A percentile compares a stretch with the other conserved stretches of the same genome.
Conservation (phyloP, 192 early-diverging fungal species). For the Entomortierella lignicola region DNA sequence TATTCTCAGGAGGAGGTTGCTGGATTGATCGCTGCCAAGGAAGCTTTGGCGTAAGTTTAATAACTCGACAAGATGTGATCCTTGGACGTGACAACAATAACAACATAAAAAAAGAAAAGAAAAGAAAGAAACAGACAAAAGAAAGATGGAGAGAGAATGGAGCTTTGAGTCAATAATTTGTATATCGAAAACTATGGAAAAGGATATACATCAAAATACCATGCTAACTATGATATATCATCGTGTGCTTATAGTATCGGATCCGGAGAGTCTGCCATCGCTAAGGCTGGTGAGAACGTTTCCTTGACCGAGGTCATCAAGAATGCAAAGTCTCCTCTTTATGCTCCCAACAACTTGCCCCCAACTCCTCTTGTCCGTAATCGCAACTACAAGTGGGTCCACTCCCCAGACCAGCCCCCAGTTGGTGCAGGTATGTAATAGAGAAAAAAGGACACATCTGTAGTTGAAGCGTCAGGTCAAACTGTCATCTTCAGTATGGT, state of each 20-base stretch:
- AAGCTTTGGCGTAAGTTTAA: slow-evolving; percentile 37
- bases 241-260: slow-evolving; percentile 20
- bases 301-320: slow-evolving; percentile 64
- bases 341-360: slow-evolving; percentile 64
- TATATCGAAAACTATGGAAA: too few relatives aligned
- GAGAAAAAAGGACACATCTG: too few relatives aligned
- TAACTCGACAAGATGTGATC: too few relatives aligned
- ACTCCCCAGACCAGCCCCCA: slow-evolving; percentile 45
- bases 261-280: slow-evolving; percentile 44
- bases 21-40: slow-evolving; percentile 63
- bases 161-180: too few relatives aligned
- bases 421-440: slow-evolving; percentile 48
- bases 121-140: too few relatives aligned
- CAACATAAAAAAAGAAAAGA: too few relatives aligned
- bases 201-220: too few relatives aligned
- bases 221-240: too few relatives aligned
- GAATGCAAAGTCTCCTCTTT: slow-evolving; percentile 61
- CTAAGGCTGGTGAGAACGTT: slow-evolving; percentile 49
- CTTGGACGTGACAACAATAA: too few relatives aligned
- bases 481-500: too few relatives aligned
- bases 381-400: slow-evolving; percentile 58
- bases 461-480: too few relatives aligned
- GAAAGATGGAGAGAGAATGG: too few relatives aligned
- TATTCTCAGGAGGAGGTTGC: slow-evolving; percentile 86
- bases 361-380: slow-evolving; percentile 62